Evolutionary conservation across 148 eudicot genomes (phyloP), one percentile per base, ranked within the genome.

Genomic region (Fallopia convolvulus): DNA sequence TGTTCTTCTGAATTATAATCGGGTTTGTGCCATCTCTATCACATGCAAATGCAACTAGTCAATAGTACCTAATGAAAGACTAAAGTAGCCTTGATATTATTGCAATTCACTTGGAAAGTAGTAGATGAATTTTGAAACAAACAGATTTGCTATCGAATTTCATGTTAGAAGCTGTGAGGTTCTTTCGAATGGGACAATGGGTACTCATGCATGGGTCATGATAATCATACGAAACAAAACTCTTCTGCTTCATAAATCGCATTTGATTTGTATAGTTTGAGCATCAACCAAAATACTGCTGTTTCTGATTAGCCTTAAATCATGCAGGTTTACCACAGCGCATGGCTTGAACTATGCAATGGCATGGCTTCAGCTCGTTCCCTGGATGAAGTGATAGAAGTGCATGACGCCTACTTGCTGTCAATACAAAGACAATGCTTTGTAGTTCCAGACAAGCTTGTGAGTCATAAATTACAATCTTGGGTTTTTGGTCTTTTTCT

Each of bases 391-490:
- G 99, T 88, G 47, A 92, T 95, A 75, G 92, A 92, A 81, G 97
- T 92, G 72, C 99, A 95, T 18, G 97, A 92, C 53, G 87, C 97
- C 77, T 95, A 95, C 84, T 92, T 95, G 84, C 80, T 88, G 82
- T 91, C 96, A 32, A 92, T 95, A 79, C 99, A 95, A 82, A 80
- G 99, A 56, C 99, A 91, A 80, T 92, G 99, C 83, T 95, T 95
- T 85, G 97, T 92, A 76, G 97, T 91, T 83, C 99, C 99, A 42
- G 99, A 95, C 81, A 95, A 91, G 84, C 89, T 95, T 90, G 99
- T 95, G 70, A 68, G 79, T 79, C 58, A 26, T 44, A 41, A 42
- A 44, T 72, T 71, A 20, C 81, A 40, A 42, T 56, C 72, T 63
- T 56, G 8, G 60, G 23, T 58, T 15, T 8, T 50, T 74, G 55